These are phyloP conservation scores for Monosporascus sp. DNA, from an alignment of 2,329 filamentous ascomycete genomes.

Conservation along the genomic window DNA sequence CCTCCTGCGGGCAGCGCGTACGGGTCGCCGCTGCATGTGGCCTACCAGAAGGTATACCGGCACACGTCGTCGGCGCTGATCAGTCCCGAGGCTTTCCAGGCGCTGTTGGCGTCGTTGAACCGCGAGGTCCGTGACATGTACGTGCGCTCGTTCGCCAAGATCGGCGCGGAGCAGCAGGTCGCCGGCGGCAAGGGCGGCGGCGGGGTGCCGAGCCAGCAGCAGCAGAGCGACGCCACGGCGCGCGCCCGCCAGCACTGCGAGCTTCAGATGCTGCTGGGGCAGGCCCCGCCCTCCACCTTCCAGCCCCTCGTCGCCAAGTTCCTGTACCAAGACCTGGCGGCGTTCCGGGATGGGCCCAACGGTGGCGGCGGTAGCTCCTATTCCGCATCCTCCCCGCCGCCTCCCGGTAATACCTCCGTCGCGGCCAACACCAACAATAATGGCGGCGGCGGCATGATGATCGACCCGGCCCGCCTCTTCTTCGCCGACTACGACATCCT, in stretches of 20 bases:
- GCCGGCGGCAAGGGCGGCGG: not conserved
- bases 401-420: not conserved
- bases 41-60: slow-evolving; percentile 50
- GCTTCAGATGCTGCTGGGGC: slow-evolving; percentile 46
- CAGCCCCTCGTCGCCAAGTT: slow-evolving; percentile 58
- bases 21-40: slow-evolving; percentile 45
- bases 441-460: slow-evolving; percentile 30
- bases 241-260: slow-evolving; percentile 45
- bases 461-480: slow-evolving; percentile 64
- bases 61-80: slow-evolving; percentile 47
- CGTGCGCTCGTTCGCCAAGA: slow-evolving; percentile 37
- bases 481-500: slow-evolving; percentile 68
- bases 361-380: not conserved
- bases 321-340: slow-evolving; percentile 54
- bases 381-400: not conserved
- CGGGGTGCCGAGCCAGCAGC: slow-evolving; percentile 31
- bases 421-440: not conserved
- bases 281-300: slow-evolving; percentile 41
- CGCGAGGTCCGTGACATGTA: slow-evolving; percentile 48
- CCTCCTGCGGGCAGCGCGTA: not conserved
- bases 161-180: slow-evolving; percentile 38
- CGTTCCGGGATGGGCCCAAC: slow-evolving; percentile 39
- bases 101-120: slow-evolving; percentile 47
- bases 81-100: slow-evolving; percentile 57
- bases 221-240: slow-evolving; percentile 36